A percentile compares a stretch with the other conserved stretches of the same genome.
Evolutionary conservation across 371 early-diverging fungal genomes (phyloP).

Genomic region (Mucor velutinosus): DNA sequence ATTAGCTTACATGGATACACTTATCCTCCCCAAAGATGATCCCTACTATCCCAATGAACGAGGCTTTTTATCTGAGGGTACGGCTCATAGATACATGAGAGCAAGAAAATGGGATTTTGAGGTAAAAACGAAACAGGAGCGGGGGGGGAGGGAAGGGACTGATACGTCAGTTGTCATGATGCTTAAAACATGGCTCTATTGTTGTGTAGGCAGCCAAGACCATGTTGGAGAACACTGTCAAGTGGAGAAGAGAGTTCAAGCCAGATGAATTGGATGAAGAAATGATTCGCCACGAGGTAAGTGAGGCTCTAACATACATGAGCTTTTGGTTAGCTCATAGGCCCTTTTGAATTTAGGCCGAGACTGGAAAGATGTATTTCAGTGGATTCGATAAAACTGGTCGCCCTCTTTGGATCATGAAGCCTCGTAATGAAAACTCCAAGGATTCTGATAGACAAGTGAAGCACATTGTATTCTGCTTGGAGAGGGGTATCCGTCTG

Average conservation of each 20-base stretch:
- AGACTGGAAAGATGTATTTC: conserved; percentile 76
- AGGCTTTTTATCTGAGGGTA: conserved; percentile 48
- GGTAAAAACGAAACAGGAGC: conserved; percentile 7
- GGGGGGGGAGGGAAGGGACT: too few relatives aligned
- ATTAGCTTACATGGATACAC: conserved; percentile 47
- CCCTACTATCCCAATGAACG: conserved; percentile 44
- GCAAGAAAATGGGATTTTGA: conserved; percentile 68
- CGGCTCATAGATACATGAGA: conserved; percentile 71
- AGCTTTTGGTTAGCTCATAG: not conserved
- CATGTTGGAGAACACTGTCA: conserved; percentile 65
- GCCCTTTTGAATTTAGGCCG: conserved; percentile 30
- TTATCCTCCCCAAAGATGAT: conserved; percentile 43
- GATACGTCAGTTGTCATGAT: not conserved
- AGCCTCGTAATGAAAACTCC: conserved; percentile 72
- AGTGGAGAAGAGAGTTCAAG: conserved; percentile 73
- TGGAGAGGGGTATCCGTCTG: conserved; percentile 70
- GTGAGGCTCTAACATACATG: not conserved
- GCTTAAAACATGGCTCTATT: not conserved
- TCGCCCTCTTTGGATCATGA: conserved; percentile 65
- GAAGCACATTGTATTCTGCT: conserved; percentile 69
- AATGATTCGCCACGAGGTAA: conserved; percentile 49
- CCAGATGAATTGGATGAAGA: conserved; percentile 70
- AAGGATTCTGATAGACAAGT: conserved; percentile 72
- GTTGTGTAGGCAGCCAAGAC: conserved; percentile 45
- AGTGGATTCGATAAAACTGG: conserved; percentile 70